A percentile compares a stretch with the other conserved stretches of the same genome.
These are phyloP conservation scores for Ambrosia artemisiifolia DNA, from an alignment of 129 eudicot species.

Conservation along the genomic window DNA sequence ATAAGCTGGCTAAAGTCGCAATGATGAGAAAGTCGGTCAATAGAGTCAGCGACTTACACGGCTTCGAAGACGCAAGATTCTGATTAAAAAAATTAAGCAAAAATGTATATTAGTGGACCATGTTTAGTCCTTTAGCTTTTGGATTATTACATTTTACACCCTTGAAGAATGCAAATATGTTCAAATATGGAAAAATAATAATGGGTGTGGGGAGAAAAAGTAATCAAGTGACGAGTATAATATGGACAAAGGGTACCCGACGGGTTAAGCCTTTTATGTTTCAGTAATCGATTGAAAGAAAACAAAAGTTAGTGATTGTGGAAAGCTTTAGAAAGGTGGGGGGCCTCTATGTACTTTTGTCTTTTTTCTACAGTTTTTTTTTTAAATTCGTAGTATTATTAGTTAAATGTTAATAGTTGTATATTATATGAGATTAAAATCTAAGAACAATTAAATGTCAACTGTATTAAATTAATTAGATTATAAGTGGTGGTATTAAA, in stretches of 20 bases:
- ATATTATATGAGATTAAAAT: background rate
- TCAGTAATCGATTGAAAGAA: constrained; percentile 27
- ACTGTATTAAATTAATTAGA: background rate
- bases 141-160: constrained; percentile 11
- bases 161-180: constrained; percentile 13
- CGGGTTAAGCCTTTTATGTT: constrained; percentile 51
- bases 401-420: background rate
- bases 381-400: background rate
- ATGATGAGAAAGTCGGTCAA: constrained; percentile 88
- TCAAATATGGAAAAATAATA: background rate
- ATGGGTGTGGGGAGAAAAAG: constrained; percentile 30
- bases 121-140: background rate
- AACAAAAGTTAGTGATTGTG: constrained; percentile 26
- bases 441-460: background rate
- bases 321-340: background rate
- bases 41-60: constrained; percentile 94
- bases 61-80: constrained; percentile 98
- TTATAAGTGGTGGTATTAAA: background rate
- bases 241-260: constrained; percentile 56
- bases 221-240: constrained; percentile 6
- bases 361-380: constrained; percentile 1
- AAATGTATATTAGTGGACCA: background rate
- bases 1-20: constrained; percentile 90
- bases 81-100: constrained; percentile 22
- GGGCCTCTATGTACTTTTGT: constrained; percentile 17